Conservation (phyloP, 2,329 filamentous ascomycete species). For the Sordariomycetes sp. region DNA sequence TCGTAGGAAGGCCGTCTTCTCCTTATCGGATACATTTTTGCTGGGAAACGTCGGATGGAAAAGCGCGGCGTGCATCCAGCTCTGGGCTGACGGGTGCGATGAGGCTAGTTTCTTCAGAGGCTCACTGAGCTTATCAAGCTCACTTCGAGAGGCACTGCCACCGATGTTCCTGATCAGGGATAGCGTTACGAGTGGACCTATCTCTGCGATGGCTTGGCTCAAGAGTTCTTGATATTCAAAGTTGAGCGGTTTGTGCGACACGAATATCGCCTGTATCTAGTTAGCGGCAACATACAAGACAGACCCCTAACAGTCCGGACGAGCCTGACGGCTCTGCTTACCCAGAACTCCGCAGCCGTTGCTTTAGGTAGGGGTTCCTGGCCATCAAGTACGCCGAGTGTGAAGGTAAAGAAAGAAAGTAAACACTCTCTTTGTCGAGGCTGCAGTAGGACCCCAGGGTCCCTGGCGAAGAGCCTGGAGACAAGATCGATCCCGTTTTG, state of each 20-base stretch:
- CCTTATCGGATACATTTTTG: constrained; percentile 39
- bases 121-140: constrained; percentile 58
- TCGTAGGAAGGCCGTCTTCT: constrained; percentile 52
- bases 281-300: background rate
- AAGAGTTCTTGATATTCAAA: constrained; percentile 29
- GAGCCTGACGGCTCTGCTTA: constrained; percentile 19
- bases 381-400: constrained; percentile 54
- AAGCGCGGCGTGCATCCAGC: constrained; percentile 51
- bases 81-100: constrained; percentile 38
- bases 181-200: constrained; percentile 47
- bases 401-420: constrained; percentile 59
- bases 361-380: constrained; percentile 65
- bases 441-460: constrained; percentile 46
- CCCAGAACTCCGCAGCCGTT: constrained; percentile 65
- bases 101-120: constrained; percentile 56
- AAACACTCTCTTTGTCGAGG: constrained; percentile 41
- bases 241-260: constrained; percentile 27
- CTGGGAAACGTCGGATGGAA: constrained; percentile 42
- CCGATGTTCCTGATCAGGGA: constrained; percentile 52
- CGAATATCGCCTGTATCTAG: constrained; percentile 34
- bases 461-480: constrained; percentile 46
- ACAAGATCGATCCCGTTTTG: constrained; percentile 64
- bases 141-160: constrained; percentile 55
- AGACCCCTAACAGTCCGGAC: background rate
- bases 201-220: constrained; percentile 36